Evolutionary conservation across 495 filamentous ascomycete genomes (phyloP).

Genomic region (Melanomma pulvis-pyrius): DNA sequence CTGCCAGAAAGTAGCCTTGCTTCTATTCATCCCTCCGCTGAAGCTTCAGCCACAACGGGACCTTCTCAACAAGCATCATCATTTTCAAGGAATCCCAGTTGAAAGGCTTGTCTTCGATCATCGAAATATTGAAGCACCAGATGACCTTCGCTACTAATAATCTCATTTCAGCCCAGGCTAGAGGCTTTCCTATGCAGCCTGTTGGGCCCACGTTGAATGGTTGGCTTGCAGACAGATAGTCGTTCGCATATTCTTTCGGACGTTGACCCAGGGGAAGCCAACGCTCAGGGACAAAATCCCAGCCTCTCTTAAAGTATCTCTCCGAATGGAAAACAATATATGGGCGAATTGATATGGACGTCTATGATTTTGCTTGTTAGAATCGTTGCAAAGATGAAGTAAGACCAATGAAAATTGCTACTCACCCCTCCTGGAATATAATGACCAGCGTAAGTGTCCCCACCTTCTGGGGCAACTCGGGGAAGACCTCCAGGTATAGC

Average conservation of each 20-base stretch:
- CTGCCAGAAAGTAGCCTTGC: no score
- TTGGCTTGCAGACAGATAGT: constrained; percentile 33
- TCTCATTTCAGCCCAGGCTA: constrained; percentile 40
- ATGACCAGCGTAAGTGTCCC: constrained; percentile 45
- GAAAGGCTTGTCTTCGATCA: constrained; percentile 17
- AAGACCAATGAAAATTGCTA: neutral
- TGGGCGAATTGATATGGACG: constrained; percentile 12
- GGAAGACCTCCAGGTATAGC: constrained; percentile 53
- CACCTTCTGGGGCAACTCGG: constrained; percentile 50
- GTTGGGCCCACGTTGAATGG: constrained; percentile 40
- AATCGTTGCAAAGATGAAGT: neutral
- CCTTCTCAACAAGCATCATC: constrained; percentile 27
- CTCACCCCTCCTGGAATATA: constrained; percentile 47
- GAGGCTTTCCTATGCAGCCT: constrained; percentile 36
- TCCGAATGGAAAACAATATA: constrained; percentile 20
- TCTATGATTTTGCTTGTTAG: neutral
- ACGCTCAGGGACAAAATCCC: constrained; percentile 40
- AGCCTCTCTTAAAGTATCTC: constrained; percentile 35
- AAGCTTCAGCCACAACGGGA: constrained; percentile 3
- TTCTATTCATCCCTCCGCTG: neutral
- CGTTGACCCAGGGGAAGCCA: constrained; percentile 29
- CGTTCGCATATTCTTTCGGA: constrained; percentile 27
- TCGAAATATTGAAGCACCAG: constrained; percentile 36
- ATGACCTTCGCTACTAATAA: constrained; percentile 36
- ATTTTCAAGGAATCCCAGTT: constrained; percentile 11